Conservation (phyloP, 2,329 filamentous ascomycete genomes). For the Cladobotryum protrusum region DNA sequence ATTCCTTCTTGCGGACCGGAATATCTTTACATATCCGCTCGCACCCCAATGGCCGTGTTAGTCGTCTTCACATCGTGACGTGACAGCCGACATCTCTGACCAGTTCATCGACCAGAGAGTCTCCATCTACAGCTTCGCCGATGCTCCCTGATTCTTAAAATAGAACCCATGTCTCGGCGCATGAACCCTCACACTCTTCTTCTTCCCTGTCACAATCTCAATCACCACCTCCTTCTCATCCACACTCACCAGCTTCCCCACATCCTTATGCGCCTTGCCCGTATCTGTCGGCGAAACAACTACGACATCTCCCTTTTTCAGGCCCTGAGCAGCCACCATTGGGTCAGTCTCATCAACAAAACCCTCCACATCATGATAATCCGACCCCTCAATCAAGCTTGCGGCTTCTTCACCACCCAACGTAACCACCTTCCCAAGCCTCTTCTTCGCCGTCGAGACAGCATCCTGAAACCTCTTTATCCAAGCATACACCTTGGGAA, state of each 20-base stretch:
- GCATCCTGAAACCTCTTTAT: conserved; percentile 52
- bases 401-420: conserved; percentile 51
- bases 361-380: conserved; percentile 39
- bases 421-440: conserved; percentile 29
- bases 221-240: conserved; percentile 51
- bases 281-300: conserved; percentile 57
- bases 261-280: conserved; percentile 52
- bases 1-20: too few relatives aligned
- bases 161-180: conserved; percentile 55
- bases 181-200: conserved; percentile 47
- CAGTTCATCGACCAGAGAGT: too few relatives aligned
- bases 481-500: conserved; percentile 59
- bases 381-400: conserved; percentile 36
- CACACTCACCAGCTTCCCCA: conserved; percentile 48
- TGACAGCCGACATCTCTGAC: too few relatives aligned
- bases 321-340: conserved; percentile 35
- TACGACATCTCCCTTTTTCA: conserved; percentile 49
- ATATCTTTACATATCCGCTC: too few relatives aligned
- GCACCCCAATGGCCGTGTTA: too few relatives aligned
- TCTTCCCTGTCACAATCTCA: conserved; percentile 39
- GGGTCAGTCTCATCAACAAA: conserved; percentile 45
- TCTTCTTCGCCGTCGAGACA: conserved; percentile 35
- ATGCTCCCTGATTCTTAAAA: conserved; percentile 27
- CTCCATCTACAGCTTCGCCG: conserved; percentile 3
- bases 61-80: too few relatives aligned